These are phyloP conservation scores for Fusarium sororula DNA, from an alignment of 2,329 filamentous ascomycete species.

Conservation along the genomic window DNA sequence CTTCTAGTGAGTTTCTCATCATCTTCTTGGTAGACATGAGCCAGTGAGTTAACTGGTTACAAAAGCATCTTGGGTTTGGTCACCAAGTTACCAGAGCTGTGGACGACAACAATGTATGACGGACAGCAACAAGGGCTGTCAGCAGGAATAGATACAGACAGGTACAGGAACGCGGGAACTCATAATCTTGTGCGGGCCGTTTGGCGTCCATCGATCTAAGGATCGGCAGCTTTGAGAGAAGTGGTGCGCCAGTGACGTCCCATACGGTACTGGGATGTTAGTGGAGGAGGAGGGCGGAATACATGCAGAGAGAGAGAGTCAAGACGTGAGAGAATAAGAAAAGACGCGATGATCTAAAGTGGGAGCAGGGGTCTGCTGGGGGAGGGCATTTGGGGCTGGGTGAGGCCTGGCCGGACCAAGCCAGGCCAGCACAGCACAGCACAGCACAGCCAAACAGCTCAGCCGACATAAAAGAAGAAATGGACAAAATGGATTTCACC, in stretches of 20 bases:
- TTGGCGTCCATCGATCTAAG: constrained; percentile 41
- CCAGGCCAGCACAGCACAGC: neutral
- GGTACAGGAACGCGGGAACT: constrained; percentile 26
- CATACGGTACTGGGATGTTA: constrained; percentile 34
- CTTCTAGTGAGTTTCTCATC: neutral
- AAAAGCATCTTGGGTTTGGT: neutral
- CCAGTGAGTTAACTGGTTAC: neutral
- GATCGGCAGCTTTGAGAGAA: constrained; percentile 38
- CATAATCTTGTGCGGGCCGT: constrained; percentile 36
- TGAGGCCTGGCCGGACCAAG: constrained; percentile 1
- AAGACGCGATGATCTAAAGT: constrained; percentile 33
- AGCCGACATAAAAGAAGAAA: neutral
- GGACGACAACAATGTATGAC: neutral
- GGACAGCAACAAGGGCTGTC: constrained; percentile 15
- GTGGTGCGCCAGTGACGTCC: constrained; percentile 41
- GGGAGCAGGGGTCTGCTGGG: constrained; percentile 17
- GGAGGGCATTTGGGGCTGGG: constrained; percentile 16
- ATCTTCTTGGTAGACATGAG: neutral
- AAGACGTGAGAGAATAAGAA: constrained; percentile 7
- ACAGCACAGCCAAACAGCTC: constrained; percentile 1
- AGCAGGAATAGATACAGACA: constrained; percentile 12
- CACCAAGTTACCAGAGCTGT: neutral
- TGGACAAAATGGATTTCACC: neutral
- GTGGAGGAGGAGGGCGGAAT: constrained; percentile 29
- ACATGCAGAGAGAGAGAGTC: neutral